Base-by-base conservation (phyloP, 805 yeast species). In the Candida koratica region DNA sequence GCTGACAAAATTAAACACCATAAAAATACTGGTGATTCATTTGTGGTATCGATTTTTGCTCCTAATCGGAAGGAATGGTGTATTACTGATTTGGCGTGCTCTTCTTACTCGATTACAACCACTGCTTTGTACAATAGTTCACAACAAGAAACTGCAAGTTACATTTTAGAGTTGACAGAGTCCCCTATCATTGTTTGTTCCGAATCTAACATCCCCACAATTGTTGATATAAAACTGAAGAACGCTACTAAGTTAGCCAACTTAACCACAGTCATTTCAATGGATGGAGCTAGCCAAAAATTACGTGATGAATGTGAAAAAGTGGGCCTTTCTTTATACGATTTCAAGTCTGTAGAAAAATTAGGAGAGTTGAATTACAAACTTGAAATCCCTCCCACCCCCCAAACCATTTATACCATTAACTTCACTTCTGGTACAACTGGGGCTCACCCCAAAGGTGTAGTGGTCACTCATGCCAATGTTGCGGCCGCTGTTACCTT, bases 371-470 rank as follows among this genome's bases (percentile, higher is more conserved):
- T 43, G 6, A 43, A 33, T 59, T 69, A 27, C 49, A 55, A 41
- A 49, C 55, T 26, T 2, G 53, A 49, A 25, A 39, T 53, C 17
- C 74, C 75, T 9, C 83, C 86, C 16, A 60, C 55, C 1, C 73
- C 79, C 1, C 69, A 73, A 11, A 52, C 60, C 17, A 36, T 52
- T 20, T 77, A 75, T 53, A 79, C 88, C 12, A 73, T 82, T 32
- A 75, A 81, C 6, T 81, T 81, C 54, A 82, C 89, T 2, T 78
- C 85, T 0, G 89, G 89, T 20, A 81, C 89, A 2, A 81, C 88
- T 1, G 87, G 87, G 12, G 57, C 70, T 12, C 44, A 45, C 23
- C 89, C 89, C 32, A 81, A 82, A 56, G 89, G 89, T 36, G 88
- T 78, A n/a, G 73, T 71, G 14, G 49, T 69, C 33, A 62, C 73